A percentile compares a stretch with the other conserved stretches of the same genome.
These are phyloP conservation scores for Cordyceps cicadae DNA, from an alignment of 2,329 filamentous ascomycete genomes.

Conservation along the genomic window DNA sequence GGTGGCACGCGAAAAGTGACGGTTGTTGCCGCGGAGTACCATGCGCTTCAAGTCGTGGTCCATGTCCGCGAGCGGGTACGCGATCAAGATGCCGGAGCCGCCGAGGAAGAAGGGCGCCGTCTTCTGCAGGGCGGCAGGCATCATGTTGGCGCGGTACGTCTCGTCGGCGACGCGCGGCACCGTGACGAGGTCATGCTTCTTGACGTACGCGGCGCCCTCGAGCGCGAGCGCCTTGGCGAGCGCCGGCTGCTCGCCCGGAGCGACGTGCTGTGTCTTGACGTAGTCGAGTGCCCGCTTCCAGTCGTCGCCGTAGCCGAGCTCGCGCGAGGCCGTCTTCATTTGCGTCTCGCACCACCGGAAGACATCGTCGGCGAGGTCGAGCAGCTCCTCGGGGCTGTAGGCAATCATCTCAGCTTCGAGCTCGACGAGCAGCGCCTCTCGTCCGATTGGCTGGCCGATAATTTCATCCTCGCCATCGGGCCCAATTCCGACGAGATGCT, in stretches of 20 bases:
- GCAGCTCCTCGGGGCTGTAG: slow-evolving; percentile 48
- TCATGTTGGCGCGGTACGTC: slow-evolving; percentile 49
- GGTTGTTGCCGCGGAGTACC: slow-evolving; percentile 52
- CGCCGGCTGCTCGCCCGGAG: slow-evolving; percentile 43
- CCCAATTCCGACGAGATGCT: slow-evolving; percentile 36
- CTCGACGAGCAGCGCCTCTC: slow-evolving; percentile 41
- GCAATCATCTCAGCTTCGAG: slow-evolving; percentile 50
- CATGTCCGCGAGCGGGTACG: slow-evolving; percentile 47
- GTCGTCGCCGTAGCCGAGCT: slow-evolving; percentile 38
- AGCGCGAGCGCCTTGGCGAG: slow-evolving; percentile 43
- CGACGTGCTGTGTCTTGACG: slow-evolving; percentile 46
- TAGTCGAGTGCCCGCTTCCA: slow-evolving; percentile 48
- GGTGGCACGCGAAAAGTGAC: slow-evolving; percentile 47
- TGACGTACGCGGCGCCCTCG: slow-evolving; percentile 46
- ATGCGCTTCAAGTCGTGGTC: slow-evolving; percentile 47
- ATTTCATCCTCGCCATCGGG: slow-evolving; percentile 39
- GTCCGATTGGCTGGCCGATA: slow-evolving; percentile 48
- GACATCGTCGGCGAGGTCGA: slow-evolving; percentile 41
- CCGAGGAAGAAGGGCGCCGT: slow-evolving; percentile 53
- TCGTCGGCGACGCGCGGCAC: slow-evolving; percentile 45
- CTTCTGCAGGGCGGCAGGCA: slow-evolving; percentile 43
- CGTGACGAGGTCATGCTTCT: slow-evolving; percentile 45
- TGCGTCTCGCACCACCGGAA: slow-evolving; percentile 48
- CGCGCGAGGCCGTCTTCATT: slow-evolving; percentile 41
- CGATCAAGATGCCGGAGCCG: slow-evolving; percentile 44